These are phyloP conservation scores for Sclerotinia borealis DNA, from an alignment of 2,329 filamentous ascomycete genomes.

Conservation along the genomic window DNA sequence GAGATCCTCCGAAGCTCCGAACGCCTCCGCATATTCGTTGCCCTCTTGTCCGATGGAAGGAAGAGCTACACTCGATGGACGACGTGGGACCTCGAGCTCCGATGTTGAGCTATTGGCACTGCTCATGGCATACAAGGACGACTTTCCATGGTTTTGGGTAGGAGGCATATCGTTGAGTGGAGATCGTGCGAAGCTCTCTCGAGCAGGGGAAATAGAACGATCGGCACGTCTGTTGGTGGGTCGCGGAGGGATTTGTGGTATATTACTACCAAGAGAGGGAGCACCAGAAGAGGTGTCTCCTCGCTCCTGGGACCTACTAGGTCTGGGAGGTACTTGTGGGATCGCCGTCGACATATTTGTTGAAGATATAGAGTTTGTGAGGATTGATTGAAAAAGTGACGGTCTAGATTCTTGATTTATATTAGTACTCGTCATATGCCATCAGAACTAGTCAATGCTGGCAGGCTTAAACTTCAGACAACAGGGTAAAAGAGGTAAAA, in stretches of 20 bases:
- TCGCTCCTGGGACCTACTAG: slow-evolving; percentile 45
- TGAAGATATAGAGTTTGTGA: not conserved
- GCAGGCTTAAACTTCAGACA: not conserved
- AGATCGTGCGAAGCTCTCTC: slow-evolving; percentile 76
- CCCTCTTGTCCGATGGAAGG: slow-evolving; percentile 88
- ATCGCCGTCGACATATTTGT: slow-evolving; percentile 18
- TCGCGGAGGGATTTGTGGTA: slow-evolving; percentile 73
- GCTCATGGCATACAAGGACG: slow-evolving; percentile 35
- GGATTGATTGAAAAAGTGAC: slow-evolving; percentile 8
- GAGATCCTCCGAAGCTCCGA: slow-evolving; percentile 41
- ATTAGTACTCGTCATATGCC: slow-evolving; percentile 1
- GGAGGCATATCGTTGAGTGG: slow-evolving; percentile 70
- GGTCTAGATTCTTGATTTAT: slow-evolving; percentile 8
- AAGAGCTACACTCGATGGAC: slow-evolving; percentile 69
- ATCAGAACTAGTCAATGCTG: not conserved
- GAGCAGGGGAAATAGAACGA: slow-evolving; percentile 70
- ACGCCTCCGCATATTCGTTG: slow-evolving; percentile 70
- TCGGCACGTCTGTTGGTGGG: slow-evolving; percentile 60
- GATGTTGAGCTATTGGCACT: slow-evolving; percentile 33
- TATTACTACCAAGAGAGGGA: slow-evolving; percentile 35
- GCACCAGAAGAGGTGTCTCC: slow-evolving; percentile 35
- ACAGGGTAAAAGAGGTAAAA: not conserved
- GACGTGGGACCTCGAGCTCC: slow-evolving; percentile 41
- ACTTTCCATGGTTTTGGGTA: slow-evolving; percentile 35
- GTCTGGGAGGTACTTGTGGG: slow-evolving; percentile 56